phyloP scores from a whole-genome alignment of 768 basidiomycete genomes.

The Lentinula sp. region DNA sequence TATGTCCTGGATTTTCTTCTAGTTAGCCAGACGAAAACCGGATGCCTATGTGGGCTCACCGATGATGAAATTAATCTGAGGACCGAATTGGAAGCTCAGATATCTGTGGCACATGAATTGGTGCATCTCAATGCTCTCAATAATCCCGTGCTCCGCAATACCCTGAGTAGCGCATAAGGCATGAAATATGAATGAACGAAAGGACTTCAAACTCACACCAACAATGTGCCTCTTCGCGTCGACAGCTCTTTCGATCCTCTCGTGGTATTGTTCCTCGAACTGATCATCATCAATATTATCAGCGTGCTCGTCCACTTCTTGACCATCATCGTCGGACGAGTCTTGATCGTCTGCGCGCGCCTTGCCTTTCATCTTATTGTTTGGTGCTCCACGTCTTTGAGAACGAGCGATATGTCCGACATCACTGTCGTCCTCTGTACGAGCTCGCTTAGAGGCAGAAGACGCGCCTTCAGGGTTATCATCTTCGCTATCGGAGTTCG shows the following conservation, averaged over 20 bases:
- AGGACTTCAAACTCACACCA: conserved; percentile 32
- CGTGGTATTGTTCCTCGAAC: conserved; percentile 59
- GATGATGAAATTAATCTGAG: conserved; percentile 96
- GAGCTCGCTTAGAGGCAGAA: conserved; percentile 36
- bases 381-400: background rate
- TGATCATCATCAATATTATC: conserved; percentile 56
- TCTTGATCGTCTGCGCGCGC: background rate
- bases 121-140: conserved; percentile 78
- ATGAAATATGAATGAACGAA: background rate
- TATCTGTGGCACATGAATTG: conserved; percentile 97
- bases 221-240: conserved; percentile 38
- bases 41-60: conserved; percentile 36
- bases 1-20: conserved; percentile 54
- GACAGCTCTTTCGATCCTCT: conserved; percentile 46
- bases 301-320: conserved; percentile 17
- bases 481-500: conserved; percentile 34
- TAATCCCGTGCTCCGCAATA: conserved; percentile 82
- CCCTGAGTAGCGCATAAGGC: conserved; percentile 35
- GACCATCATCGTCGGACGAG: conserved; percentile 6
- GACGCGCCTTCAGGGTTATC: conserved; percentile 22
- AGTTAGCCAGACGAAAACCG: background rate
- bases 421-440: conserved; percentile 19
- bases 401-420: background rate
- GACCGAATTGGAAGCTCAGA: conserved; percentile 79
- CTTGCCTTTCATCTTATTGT: conserved; percentile 21